Base-by-base conservation (phyloP, 2,329 filamentous ascomycete genomes). In the Colletotrichum incanum region DNA sequence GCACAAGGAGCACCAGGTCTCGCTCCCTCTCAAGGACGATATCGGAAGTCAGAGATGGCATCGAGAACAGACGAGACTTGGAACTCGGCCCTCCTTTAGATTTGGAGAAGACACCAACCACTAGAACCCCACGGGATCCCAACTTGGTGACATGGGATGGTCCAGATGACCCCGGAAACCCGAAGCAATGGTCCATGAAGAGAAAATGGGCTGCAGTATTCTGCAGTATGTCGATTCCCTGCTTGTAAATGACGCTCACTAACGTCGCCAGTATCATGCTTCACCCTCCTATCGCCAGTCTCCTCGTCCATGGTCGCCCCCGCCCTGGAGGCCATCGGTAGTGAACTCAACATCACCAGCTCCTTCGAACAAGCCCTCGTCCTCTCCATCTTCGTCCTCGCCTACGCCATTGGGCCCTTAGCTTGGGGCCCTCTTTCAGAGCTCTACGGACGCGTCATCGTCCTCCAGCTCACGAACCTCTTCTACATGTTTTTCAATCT, bases 221-320 rank as follows among this genome's bases (percentile, higher is more conserved):
- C 49, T 77, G 77, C 54, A 74, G 77, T 78, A 73, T n/a, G 77
- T 73, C n/a, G 31, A 14, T 16, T 18, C 2, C 20, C 8, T 20
- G n/a, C 23, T 16, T 41, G 18, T 14, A 18, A 55, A 7, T 5
- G 26, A 37, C 31, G n/a, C 8, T 16, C 68, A 68, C 31, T 60
- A 41, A 72, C 54, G 14, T 31, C 8, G 14, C 11, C 50, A 77
- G 77, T 80, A 83, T 89, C 65, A 82, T 91, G 39, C 61, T 91
- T 91, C 77, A 90, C 89, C 2, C 86, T 92, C 74, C 88, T 92
- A 71, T 90, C 89, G 2, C 88, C 89, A 0, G 83, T 91, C 9
- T 87, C 88, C 2, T 90, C 88, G 5, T 89, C 88, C 45, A 88
- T 90, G 82, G 84, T 89, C 16, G 87, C 88, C 0, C 87, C 87